Base-by-base conservation (phyloP, 176 grass and related monocot genomes). In the Ampelocalamus luodianensis region DNA sequence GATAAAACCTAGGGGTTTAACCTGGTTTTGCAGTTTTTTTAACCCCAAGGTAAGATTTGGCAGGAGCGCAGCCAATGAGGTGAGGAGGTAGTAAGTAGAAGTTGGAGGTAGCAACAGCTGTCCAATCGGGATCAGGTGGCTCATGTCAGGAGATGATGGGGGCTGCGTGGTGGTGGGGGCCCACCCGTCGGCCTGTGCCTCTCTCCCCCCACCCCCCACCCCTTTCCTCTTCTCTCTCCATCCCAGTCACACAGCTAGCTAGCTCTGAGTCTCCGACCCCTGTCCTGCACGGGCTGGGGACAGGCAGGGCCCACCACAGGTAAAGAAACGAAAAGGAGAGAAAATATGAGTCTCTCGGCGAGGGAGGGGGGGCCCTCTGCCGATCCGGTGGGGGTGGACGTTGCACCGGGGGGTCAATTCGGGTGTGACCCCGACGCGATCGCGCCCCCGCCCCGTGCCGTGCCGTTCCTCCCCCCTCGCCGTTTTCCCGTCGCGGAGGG, bases 91-190 rank as follows among this genome's bases (percentile, higher is more conserved):
- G 68, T 4, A 34, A 55, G 64, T 3, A 39, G 51, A 27, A 63
- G 55, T 29, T n/a, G 79, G 72, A 24, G 20, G 6, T 65, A 86
- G 88, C 83, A 90, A 81, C 65, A 87, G 84, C 85, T 90, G 87
- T 92, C 87, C 74, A 84, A 85, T 92, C 87, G 79, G 77, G 91
- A 92, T 90, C 80, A 90, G 91, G 91, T 92, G 84, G 80, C 39
- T 77, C 66, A 15, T 89, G 87, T 83, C 86, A 92, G 86, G 46
- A 73, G 82, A 77, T 71, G 82, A 79, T 78, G 68, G 49, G 68
- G 68, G 68, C 50, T 66, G 59, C 72, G 59, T 90, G 68, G 67
- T 83, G 79, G 88, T 3, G 59, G 82, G 88, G 88, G 59, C 67
- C 84, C 73, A 78, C 39, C 0, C 84, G 48, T 90, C 83, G 58